These are phyloP conservation scores for Paracamarosporium sp. DNA, from an alignment of 2,329 filamentous ascomycete species.

Conservation along the genomic window DNA sequence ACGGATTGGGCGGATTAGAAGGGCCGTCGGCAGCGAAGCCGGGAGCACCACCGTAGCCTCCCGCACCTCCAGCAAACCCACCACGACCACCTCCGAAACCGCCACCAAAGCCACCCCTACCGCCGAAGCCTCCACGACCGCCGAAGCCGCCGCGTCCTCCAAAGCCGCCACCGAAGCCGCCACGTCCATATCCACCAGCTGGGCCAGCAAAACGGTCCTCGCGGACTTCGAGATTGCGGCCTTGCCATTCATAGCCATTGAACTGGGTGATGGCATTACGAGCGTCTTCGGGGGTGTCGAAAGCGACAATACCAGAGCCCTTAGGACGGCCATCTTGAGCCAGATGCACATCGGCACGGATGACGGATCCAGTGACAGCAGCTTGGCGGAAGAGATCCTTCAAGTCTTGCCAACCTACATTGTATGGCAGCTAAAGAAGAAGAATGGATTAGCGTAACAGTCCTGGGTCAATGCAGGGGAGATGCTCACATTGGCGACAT, in stretches of 20 bases:
- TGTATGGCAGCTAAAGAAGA: constrained; percentile 88
- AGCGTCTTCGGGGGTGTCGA: constrained; percentile 92
- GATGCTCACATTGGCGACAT: constrained; percentile 94
- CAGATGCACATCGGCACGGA: constrained; percentile 93
- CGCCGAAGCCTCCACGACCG: constrained; percentile 59
- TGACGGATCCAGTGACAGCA: constrained; percentile 61
- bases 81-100: constrained; percentile 48
- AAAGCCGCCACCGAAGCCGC: constrained; percentile 48
- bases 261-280: constrained; percentile 96
- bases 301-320: constrained; percentile 95
- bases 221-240: constrained; percentile 88
- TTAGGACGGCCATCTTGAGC: constrained; percentile 93
- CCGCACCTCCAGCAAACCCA: constrained; percentile 53
- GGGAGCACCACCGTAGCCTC: constrained; percentile 40
- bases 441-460: constrained; percentile 23
- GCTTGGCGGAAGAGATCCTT: constrained; percentile 99
- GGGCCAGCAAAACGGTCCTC: constrained; percentile 89
- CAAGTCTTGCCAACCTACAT: constrained; percentile 97
- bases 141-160: constrained; percentile 47
- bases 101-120: constrained; percentile 63
- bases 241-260: constrained; percentile 99
- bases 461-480: constrained; percentile 33
- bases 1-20: constrained; percentile 77
- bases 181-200: constrained; percentile 46
- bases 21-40: constrained; percentile 58